phyloP scores from a whole-genome alignment of 2,329 filamentous ascomycete species.

The Arthroderma uncinatum region DNA sequence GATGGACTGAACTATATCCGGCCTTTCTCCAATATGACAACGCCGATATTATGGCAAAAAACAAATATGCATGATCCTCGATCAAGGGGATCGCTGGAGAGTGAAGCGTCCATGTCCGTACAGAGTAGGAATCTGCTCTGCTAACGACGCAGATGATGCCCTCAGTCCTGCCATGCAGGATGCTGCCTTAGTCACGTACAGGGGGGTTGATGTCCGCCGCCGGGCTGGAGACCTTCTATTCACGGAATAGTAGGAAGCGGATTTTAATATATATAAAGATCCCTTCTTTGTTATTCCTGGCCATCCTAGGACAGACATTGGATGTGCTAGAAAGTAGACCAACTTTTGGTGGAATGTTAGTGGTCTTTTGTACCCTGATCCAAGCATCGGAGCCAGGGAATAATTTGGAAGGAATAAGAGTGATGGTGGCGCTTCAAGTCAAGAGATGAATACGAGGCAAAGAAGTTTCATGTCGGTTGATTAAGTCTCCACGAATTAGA shows the following conservation, averaged over 20 bases:
- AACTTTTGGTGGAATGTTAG: background rate
- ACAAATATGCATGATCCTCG: background rate
- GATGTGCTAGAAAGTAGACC: background rate
- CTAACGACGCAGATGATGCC: background rate
- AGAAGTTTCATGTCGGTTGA: background rate
- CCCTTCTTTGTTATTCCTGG: background rate
- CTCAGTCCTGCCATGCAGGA: background rate
- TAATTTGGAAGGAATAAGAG: background rate
- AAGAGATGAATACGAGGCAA: slow-evolving; percentile 1
- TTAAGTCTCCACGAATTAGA: background rate
- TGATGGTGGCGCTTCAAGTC: background rate
- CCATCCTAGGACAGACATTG: background rate
- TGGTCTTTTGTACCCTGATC: background rate
- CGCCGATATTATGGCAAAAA: background rate
- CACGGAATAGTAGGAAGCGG: background rate
- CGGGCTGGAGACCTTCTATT: background rate
- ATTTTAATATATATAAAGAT: background rate
- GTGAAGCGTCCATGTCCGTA: background rate
- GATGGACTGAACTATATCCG: background rate
- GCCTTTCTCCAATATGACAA: background rate
- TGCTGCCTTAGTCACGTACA: background rate
- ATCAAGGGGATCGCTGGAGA: background rate
- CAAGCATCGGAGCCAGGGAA: background rate
- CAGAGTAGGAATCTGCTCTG: background rate
- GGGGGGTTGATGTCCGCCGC: background rate